A percentile compares a stretch with the other conserved stretches of the same genome.
Conservation (phyloP, 2,329 filamentous ascomycete genomes). For the Nannizzia gypsea region DNA sequence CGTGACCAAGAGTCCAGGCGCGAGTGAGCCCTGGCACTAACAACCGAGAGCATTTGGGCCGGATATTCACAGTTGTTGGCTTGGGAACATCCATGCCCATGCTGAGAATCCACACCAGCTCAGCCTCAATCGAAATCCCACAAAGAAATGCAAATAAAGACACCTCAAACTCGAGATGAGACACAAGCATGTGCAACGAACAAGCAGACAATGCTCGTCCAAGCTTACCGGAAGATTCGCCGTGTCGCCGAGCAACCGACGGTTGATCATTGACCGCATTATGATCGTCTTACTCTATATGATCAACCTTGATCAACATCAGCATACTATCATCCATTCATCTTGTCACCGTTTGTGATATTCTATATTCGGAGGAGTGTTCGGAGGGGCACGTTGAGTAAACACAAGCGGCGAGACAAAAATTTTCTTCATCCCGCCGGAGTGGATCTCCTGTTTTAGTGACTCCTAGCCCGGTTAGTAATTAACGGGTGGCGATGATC, state of each 20-base stretch:
- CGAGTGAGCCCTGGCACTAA: not conserved
- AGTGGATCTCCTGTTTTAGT: not conserved
- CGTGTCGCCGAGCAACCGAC: not conserved
- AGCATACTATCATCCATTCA: not conserved
- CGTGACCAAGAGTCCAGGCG: not conserved
- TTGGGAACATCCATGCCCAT: not conserved
- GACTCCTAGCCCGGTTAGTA: not conserved
- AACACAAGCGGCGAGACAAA: not conserved
- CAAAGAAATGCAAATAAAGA: not conserved
- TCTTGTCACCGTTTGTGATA: not conserved
- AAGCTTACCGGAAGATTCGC: not conserved
- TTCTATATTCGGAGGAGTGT: not conserved
- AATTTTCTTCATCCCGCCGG: not conserved
- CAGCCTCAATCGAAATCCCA: not conserved
- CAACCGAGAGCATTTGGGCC: not conserved
- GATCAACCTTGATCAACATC: not conserved
- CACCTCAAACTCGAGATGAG: not conserved
- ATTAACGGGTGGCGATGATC: not conserved
- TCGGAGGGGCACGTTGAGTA: not conserved
- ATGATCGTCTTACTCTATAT: not conserved
- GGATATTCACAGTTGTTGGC: conserved; percentile 2
- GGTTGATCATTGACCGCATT: not conserved
- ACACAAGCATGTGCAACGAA: not conserved
- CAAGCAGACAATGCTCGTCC: not conserved
- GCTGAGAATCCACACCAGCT: conserved; percentile 1